Evolutionary conservation across 164 flowering plant genomes (phyloP), one percentile per base, ranked within the genome.

Genomic region (Macadamia integrifolia): DNA sequence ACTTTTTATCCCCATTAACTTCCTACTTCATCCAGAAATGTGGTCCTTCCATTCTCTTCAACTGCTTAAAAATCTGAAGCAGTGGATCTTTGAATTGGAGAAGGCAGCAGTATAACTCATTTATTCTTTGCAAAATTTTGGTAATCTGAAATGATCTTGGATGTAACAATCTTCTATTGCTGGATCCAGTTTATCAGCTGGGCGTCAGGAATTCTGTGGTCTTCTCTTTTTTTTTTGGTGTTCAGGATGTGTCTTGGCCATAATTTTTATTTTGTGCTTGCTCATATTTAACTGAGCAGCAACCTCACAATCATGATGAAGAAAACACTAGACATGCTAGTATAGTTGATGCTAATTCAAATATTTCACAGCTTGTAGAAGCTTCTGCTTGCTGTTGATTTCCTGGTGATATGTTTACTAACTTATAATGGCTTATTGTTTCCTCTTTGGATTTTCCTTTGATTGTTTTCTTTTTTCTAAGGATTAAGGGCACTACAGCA

Each of bases 401-500:
- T 58, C 32, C 32, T 35, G 18, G n/a, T n/a, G 44, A 59, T 2
- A 42, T 49, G 52, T 68, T 67, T 58, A 31, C n/a, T 1, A 63
- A 17, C 44, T 43, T 23, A 62, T 52, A 28, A 10, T 23, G n/a
- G 43, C 13, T 68, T 64, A 31, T 67, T 13, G 64, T 46, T 11
- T 3, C 12, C 50, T 53, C 15, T 53, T 14, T 12, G 17, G 18
- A 14, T 53, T 15, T 14, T 53, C 14, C 2, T 53, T 53, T 53
- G 15, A 13, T 53, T 53, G 50, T 46, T 8, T 46, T 46, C 13
- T 64, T 67, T 64, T 58, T 23, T 71, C 46, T 29, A 74, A 91
- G 98, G 68, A 87, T 93, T 56, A 76, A 79, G 77, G 98, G 98
- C 56, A 85, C 90, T 48, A 84, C 94, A 12, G 97, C 87, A 42